These are phyloP conservation scores for Trichoderma polysporum DNA, from an alignment of 2,329 filamentous ascomycete species.

Conservation along the genomic window DNA sequence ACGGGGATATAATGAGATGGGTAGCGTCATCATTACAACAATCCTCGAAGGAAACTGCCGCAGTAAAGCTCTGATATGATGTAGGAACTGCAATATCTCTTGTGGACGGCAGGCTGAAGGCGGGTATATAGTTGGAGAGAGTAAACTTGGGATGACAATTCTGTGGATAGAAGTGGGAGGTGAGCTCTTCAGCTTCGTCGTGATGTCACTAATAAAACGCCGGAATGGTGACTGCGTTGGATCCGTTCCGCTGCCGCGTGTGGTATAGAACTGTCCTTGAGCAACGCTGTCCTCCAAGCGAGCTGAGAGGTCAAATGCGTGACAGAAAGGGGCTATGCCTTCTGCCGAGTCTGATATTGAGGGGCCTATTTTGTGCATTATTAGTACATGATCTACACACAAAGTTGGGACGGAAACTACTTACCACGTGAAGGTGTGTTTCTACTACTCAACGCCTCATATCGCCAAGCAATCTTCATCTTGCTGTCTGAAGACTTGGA, in stretches of 20 bases:
- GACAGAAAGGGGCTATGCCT: conserved; percentile 56
- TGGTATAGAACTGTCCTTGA: conserved; percentile 51
- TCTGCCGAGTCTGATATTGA: conserved; percentile 21
- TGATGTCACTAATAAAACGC: conserved; percentile 60
- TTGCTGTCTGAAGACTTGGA: conserved; percentile 58
- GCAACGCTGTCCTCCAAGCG: conserved; percentile 53
- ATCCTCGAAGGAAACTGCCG: conserved; percentile 64
- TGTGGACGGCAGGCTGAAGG: conserved; percentile 67
- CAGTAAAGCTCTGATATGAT: conserved; percentile 72
- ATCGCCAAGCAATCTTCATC: conserved; percentile 99
- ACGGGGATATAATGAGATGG: conserved; percentile 76
- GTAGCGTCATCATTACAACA: conserved; percentile 73
- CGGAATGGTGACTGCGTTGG: conserved; percentile 47
- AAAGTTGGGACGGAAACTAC: not conserved
- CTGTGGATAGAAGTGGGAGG: conserved; percentile 68
- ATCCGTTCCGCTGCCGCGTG: conserved; percentile 43
- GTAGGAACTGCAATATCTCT: conserved; percentile 76
- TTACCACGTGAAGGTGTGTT: conserved; percentile 15
- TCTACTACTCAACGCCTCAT: conserved; percentile 74
- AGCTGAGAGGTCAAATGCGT: conserved; percentile 70
- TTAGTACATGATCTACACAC: not conserved
- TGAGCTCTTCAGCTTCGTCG: conserved; percentile 55
- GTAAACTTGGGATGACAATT: conserved; percentile 77
- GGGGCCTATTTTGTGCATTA: not conserved
- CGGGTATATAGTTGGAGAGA: conserved; percentile 84